Conservation (phyloP, 225 moss, liverwort and hornwort genomes). For the Straminergon stramineum region DNA sequence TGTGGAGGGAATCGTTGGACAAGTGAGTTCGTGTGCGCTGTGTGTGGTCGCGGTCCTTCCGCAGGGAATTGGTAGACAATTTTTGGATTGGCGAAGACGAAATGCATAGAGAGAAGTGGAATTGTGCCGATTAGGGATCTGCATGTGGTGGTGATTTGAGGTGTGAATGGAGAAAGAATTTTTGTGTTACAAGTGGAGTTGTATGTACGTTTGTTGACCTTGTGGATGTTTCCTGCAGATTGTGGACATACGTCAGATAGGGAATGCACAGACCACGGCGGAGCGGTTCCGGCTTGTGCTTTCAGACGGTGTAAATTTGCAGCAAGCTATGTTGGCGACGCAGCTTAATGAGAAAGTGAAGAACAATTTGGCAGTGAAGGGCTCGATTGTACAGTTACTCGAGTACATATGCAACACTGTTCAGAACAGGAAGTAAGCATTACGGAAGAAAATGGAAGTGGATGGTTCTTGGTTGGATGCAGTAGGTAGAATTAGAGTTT, state of each 20-base stretch:
- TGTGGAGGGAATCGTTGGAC: neutral
- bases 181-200: neutral
- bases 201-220: neutral
- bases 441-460: neutral
- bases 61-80: neutral
- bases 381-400: conserved; percentile 76
- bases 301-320: conserved; percentile 72
- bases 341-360: conserved; percentile 92
- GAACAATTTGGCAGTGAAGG: conserved; percentile 58
- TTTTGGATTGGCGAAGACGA: neutral
- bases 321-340: conserved; percentile 98
- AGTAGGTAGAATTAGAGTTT: neutral
- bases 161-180: neutral
- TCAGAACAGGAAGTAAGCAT: conserved; percentile 77
- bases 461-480: neutral
- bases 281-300: conserved; percentile 87
- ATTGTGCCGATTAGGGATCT: neutral
- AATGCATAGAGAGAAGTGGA: neutral
- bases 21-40: neutral
- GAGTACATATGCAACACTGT: conserved; percentile 97
- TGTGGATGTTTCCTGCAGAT: conserved; percentile 23
- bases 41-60: neutral
- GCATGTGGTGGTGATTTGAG: neutral
- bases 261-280: conserved; percentile 71
- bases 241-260: conserved; percentile 79